A percentile compares a stretch with the other conserved stretches of the same genome.
Conservation (phyloP, 352 stramenopile genomes). For the Globisporangium takayamanum region DNA sequence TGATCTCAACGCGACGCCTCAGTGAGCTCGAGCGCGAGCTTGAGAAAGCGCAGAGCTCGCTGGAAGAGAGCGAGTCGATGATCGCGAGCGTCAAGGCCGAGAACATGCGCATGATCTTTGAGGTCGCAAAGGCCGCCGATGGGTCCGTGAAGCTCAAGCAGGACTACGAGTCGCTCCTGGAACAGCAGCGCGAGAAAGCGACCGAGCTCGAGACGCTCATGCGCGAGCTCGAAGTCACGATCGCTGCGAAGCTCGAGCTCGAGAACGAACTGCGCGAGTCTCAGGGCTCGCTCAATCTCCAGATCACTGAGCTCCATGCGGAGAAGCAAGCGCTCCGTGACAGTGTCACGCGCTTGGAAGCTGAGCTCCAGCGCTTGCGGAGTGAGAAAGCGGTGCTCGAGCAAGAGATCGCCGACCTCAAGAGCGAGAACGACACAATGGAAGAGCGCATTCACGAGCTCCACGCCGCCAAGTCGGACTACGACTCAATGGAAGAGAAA, state of each 20-base stretch:
- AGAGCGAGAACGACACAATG: constrained; percentile 51
- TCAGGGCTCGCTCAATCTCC: constrained; percentile 2
- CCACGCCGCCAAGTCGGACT: constrained; percentile 29
- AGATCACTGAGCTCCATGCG: constrained; percentile 12
- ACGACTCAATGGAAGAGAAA: constrained; percentile 34
- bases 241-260: constrained; percentile 23
- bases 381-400: constrained; percentile 38
- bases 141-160: constrained; percentile 50
- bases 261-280: constrained; percentile 16
- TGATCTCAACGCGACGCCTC: neutral
- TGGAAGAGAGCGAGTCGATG: constrained; percentile 38
- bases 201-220: constrained; percentile 24
- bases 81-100: constrained; percentile 58
- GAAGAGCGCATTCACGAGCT: constrained; percentile 52
- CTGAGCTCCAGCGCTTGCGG: constrained; percentile 25
- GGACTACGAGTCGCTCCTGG: constrained; percentile 41
- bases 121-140: constrained; percentile 65
- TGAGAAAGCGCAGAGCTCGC: constrained; percentile 20
- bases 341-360: constrained; percentile 10
- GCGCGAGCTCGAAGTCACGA: constrained; percentile 22
- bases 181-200: constrained; percentile 26
- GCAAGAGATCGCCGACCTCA: constrained; percentile 35
- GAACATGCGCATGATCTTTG: constrained; percentile 71
- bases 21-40: constrained; percentile 18
- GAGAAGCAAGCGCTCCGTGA: constrained; percentile 16